Conservation (phyloP, 768 basidiomycete genomes). For the Kwoniella newhampshirensis region DNA sequence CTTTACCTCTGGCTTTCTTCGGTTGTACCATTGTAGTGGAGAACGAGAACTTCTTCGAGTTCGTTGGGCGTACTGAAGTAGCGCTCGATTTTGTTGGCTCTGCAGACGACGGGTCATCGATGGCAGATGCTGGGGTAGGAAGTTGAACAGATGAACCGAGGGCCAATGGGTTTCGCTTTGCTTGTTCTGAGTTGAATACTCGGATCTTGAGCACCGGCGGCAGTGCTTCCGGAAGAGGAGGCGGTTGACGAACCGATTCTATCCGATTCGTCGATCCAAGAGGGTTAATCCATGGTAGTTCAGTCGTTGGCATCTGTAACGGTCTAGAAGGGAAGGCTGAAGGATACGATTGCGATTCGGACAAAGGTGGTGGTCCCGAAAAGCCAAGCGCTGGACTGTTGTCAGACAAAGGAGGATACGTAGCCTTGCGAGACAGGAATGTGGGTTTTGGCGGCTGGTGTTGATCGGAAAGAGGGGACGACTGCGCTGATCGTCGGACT, state of each 20-base stretch:
- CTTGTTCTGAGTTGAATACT: background rate
- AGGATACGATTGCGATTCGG: background rate
- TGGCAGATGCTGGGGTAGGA: too few species aligned
- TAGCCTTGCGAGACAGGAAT: too few species aligned
- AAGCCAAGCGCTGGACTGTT: too few species aligned
- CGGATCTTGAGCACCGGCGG: conserved; percentile 17
- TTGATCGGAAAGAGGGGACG: too few species aligned
- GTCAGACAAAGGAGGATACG: too few species aligned
- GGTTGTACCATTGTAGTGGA: conserved; percentile 1
- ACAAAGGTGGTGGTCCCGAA: too few species aligned
- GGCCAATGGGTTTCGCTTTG: too few species aligned
- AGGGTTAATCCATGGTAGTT: background rate
- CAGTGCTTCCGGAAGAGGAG: background rate
- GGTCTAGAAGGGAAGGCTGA: background rate
- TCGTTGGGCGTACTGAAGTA: background rate
- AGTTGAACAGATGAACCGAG: too few species aligned
- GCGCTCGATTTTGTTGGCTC: too few species aligned
- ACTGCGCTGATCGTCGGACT: too few species aligned
- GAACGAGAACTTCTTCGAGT: conserved; percentile 9
- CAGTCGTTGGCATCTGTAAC: background rate
- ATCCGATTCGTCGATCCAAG: background rate
- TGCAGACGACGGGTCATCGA: too few species aligned
- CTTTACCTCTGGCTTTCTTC: background rate
- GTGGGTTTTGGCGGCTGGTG: too few species aligned
- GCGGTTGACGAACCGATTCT: background rate